Evolutionary conservation across 306 rosid species (phyloP), one percentile per base, ranked within the genome.

Genomic region (Gastrolobium bilobum): DNA sequence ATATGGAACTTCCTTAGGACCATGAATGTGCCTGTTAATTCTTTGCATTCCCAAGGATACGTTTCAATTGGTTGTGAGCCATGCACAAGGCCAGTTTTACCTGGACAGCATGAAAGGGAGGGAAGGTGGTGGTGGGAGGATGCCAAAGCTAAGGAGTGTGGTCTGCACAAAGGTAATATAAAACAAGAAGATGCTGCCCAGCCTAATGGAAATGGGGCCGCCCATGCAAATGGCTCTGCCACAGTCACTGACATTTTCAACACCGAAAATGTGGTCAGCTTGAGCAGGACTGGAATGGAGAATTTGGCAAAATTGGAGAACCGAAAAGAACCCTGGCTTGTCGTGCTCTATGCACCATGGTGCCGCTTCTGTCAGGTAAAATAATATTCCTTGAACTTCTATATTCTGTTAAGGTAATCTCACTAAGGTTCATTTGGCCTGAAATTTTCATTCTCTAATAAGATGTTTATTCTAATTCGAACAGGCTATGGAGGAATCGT

Each of bases 121-220:
- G 99, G 99, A 81, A 88, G 99, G 51, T 95, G 99, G 99, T 95
- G 99, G 99, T 95, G 99, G 99, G 98, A 95, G 87, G 98, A 95
- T 67, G 93, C 99, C 80, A 91, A 91, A 75, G 99, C 98, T 0
- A 95, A 95, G 89, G 99, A 95, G 78, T 95, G 99, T 10, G 99
- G 99, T 74, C 99, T 95, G 73, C 99, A 95, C 91, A 95, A 93
- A 61, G 99, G 99, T 26, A 95, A 95, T 51, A 76, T 95, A 34
- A 91, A 89, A 72, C 91, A 89, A 81, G 93, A 86, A 38, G 89
- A 80, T 29, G 84, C 50, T 1, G 83, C 82, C 53, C 83, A 82
- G 15, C 68, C 43, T 54, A 81, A 84, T 77, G 94, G 90, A 42
- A 88, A 87, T 50, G 92, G 86, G 1, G 81, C 47, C 0, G 62